Evolutionary conservation across 208 protist species (phyloP), one percentile per base, ranked within the genome.

Genomic region (Wallacemonas collosoma): DNA sequence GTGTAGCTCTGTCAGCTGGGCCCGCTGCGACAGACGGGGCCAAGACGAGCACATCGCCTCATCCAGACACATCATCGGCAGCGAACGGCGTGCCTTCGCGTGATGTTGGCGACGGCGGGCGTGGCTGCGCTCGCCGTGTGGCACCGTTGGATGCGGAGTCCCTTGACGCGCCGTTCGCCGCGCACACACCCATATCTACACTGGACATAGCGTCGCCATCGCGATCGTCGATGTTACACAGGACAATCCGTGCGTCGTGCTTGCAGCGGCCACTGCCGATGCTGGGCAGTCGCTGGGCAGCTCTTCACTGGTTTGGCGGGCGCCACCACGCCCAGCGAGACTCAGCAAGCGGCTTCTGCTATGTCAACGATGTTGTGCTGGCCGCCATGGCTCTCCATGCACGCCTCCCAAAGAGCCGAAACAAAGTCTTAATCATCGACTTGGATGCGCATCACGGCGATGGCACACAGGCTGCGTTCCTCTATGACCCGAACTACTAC

Each of bases 371-470:
- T 83, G 99, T 99, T 57, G 98, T 99, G 12, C 81, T 99, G 15
- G 98, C 71, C 2, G 99, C 99, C 62, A 71, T 99, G 7, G 97
- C 99, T 72, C 87, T 99, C 17, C 86, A 98, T 38, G 98, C 98
- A 12, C 44, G 71, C 26, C 76, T 89, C 45, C 60, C 74, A 9
- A 44, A 26, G 17, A 12, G n/a, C 12, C 62, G 58, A 47, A 88
- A 94, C 71, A 77, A 96, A 60, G 91, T 99, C 54, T 76, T 99
- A 45, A 98, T 99, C 66, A 95, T 99, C 44, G 98, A 99, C 80
- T 96, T 99, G 55, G 98, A 99, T 80, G 95, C 99, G 51, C 98
- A 99, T 82, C 98, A 99, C 76, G 98, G 98, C 44, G 98, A 99
- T 75, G 99, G 98, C 43, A 98, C 99, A 7, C 91, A 99, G 71